Evolutionary conservation across 2,329 filamentous ascomycete genomes (phyloP).

Genomic region (Cercospora nicotianae): DNA sequence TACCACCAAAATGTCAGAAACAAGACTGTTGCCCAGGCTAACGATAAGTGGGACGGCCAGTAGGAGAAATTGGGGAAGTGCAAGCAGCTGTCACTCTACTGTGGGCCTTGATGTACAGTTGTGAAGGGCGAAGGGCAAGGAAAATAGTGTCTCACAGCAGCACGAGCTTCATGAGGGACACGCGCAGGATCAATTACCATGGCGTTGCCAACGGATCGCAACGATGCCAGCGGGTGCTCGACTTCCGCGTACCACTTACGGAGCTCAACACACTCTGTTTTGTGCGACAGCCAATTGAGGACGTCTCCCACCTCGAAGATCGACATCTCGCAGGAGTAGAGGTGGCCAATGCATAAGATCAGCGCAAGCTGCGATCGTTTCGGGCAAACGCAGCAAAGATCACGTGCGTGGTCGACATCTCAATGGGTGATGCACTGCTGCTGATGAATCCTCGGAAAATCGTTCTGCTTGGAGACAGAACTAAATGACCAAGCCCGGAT

Average conservation of each 20-base stretch:
- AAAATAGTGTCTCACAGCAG: conserved; percentile 4
- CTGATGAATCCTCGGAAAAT: neutral
- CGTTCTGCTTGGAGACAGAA: neutral
- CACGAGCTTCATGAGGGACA: neutral
- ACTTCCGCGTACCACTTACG: conserved; percentile 11
- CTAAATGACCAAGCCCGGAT: neutral
- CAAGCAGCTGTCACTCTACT: neutral
- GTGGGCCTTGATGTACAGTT: neutral
- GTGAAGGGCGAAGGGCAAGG: neutral
- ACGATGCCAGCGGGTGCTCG: conserved; percentile 1
- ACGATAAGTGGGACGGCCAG: neutral
- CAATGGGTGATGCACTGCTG: neutral
- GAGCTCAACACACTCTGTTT: conserved; percentile 6
- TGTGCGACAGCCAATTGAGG: conserved; percentile 2
- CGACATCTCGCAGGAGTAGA: conserved; percentile 3
- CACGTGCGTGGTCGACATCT: neutral
- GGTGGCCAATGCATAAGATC: conserved; percentile 12
- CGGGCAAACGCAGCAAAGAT: conserved; percentile 4
- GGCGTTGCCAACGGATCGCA: neutral
- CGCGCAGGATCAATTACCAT: conserved; percentile 1
- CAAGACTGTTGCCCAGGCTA: neutral
- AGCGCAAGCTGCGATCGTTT: neutral
- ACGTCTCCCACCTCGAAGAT: neutral
- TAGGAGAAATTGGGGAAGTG: neutral
- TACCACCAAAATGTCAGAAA: neutral